Base-by-base conservation (phyloP, 768 basidiomycete genomes). In the Russula brevipes region DNA sequence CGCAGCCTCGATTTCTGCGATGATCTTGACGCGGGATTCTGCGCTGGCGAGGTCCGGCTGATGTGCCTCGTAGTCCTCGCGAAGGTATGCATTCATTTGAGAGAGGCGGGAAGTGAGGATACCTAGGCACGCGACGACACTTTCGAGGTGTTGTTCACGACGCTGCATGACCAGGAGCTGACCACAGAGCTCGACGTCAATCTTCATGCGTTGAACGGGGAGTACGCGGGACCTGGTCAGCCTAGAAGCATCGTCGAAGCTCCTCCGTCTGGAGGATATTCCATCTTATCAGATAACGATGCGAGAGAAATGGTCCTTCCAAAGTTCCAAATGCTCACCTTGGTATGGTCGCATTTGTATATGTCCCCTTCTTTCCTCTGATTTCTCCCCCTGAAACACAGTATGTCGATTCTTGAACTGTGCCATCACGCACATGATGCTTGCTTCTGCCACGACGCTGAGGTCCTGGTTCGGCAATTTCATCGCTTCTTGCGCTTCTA, bases 171-270 rank as follows among this genome's bases (percentile, higher is more conserved):
- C 80, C 24, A 92, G 76, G 52, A 88, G 71, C 70, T 91, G 86
- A 4, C 87, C 88, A 69, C 86, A 86, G 16, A 92, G 77, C 68
- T 87, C 88, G 42, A 91, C 90, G 68, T 92, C 90, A 46, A 89
- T 83, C 54, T 80, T 81, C 87, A 92, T 88, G 68, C 81, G 78
- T 59, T 90, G 86, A 7, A 79, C 64, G 3, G 80, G 78, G 47
- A 89, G 72, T 11, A 85, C 74, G 41, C 76, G 76, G 62, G 80
- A 70, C 53, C 76, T 76, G 44, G 73, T 76, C 65, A 85, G 77
- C n/a, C 81, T 79, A 35, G 74, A 70, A 1, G 85, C 69, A 71
- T 85, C 85, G 64, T 88, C 84, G 69, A 87, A 87, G 66, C 88
- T 89, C 54, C 87, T 77, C 51, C 88, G 80, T 59, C 83, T 80